These are phyloP conservation scores for Melaleuca quinquenervia DNA, from an alignment of 345 rosid genomes.

Conservation along the genomic window DNA sequence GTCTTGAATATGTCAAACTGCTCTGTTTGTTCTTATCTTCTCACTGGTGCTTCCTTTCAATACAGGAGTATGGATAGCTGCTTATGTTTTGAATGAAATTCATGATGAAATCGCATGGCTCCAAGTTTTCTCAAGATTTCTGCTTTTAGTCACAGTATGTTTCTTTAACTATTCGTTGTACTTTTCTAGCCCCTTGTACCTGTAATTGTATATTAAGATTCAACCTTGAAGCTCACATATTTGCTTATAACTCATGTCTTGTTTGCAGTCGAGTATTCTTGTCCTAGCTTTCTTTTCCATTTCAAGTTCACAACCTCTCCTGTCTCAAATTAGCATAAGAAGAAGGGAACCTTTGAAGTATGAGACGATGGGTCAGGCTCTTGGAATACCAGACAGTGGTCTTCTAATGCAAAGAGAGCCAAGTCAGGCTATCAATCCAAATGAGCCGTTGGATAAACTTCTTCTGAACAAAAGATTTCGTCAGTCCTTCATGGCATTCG, in stretches of 20 bases:
- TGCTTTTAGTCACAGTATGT: constrained; percentile 60
- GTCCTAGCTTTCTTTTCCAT: constrained; percentile 67
- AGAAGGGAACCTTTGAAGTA: constrained; percentile 49
- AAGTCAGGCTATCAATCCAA: constrained; percentile 33
- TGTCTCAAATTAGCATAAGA: constrained; percentile 77
- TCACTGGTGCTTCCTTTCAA: neutral
- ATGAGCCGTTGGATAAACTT: constrained; percentile 78
- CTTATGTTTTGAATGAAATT: constrained; percentile 64
- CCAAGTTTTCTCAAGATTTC: constrained; percentile 71
- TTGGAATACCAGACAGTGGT: constrained; percentile 87
- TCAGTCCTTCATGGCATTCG: constrained; percentile 80
- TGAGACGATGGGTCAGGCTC: constrained; percentile 75
- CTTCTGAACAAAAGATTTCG: constrained; percentile 67
- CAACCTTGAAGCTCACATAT: constrained; percentile 1
- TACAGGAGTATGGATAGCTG: constrained; percentile 57
- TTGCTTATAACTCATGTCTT: constrained; percentile 18
- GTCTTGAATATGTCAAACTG: neutral
- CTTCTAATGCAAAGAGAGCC: constrained; percentile 43
- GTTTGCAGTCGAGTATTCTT: constrained; percentile 56
- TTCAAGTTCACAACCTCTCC: constrained; percentile 78
- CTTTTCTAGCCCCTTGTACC: neutral
- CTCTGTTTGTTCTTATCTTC: neutral
- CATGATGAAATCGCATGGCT: constrained; percentile 50
- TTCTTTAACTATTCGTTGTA: neutral
- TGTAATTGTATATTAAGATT: neutral